A percentile compares a stretch with the other conserved stretches of the same genome.
Evolutionary conservation across 768 basidiomycete genomes (phyloP).

Genomic region (Boletus tomentosulus): DNA sequence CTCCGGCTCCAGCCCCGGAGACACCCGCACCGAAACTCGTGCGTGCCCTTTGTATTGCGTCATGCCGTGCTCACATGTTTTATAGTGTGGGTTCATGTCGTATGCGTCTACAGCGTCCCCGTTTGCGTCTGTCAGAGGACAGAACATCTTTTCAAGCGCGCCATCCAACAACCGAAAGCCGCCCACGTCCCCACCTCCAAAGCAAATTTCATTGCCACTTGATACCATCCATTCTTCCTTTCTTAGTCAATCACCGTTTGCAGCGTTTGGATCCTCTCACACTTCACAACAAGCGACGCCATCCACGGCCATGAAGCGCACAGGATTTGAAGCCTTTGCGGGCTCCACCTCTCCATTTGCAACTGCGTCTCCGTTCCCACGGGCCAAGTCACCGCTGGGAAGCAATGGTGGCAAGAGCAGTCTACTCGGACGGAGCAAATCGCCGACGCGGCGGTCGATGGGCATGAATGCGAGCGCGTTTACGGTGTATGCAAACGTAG

Average conservation of each 20-base stretch:
- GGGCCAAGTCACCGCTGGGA: slow-evolving; percentile 51
- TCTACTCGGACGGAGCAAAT: slow-evolving; percentile 43
- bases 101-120: slow-evolving; percentile 74
- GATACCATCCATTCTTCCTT: slow-evolving; percentile 23
- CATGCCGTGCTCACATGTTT: slow-evolving; percentile 10
- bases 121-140: slow-evolving; percentile 69
- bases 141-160: slow-evolving; percentile 42
- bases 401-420: slow-evolving; percentile 19
- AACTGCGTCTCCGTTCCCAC: slow-evolving; percentile 30
- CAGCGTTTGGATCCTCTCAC: slow-evolving; percentile 16
- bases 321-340: slow-evolving; percentile 57
- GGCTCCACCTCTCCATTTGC: slow-evolving; percentile 50
- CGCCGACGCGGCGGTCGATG: slow-evolving; percentile 46
- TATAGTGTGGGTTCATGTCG: slow-evolving; percentile 71
- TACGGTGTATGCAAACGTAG: slow-evolving; percentile 51
- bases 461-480: slow-evolving; percentile 50
- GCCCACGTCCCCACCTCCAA: slow-evolving; percentile 25
- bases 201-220: slow-evolving; percentile 14
- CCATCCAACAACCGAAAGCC: slow-evolving; percentile 26
- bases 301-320: slow-evolving; percentile 43
- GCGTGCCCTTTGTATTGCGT: slow-evolving; percentile 21
- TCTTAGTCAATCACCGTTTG: slow-evolving; percentile 21
- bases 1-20: slow-evolving; percentile 9
- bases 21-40: slow-evolving; percentile 45
- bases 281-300: slow-evolving; percentile 19